Percentiles rank a stretch among this genome's conserved stretches.
These are phyloP conservation scores for Penicillium steckii DNA, from an alignment of 495 filamentous ascomycete species.

Conservation along the genomic window DNA sequence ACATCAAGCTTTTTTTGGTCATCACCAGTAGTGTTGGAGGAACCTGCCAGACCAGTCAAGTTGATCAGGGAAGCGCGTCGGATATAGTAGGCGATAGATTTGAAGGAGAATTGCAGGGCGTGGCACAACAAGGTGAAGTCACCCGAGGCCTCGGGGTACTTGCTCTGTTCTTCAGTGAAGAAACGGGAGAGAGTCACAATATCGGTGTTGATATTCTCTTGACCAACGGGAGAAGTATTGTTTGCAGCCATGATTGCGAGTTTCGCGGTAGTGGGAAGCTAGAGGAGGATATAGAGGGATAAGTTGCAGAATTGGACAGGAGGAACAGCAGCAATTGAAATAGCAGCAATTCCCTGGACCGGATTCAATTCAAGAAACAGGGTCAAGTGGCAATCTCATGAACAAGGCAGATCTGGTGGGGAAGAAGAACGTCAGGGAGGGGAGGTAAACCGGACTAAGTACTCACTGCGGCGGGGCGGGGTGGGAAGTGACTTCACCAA, in stretches of 20 bases:
- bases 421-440: slow-evolving; percentile 11
- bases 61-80: slow-evolving; percentile 96
- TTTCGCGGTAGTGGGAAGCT: not conserved
- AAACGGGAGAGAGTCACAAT: slow-evolving; percentile 94
- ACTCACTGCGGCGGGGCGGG: slow-evolving; percentile 2
- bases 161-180: slow-evolving; percentile 91
- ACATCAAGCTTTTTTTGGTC: slow-evolving; percentile 99
- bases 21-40: slow-evolving; percentile 92
- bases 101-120: slow-evolving; percentile 98
- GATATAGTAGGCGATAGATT: slow-evolving; percentile 99
- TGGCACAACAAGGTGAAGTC: slow-evolving; percentile 99
- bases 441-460: slow-evolving; percentile 22
- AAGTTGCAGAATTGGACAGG: not conserved
- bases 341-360: not conserved
- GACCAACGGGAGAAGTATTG: slow-evolving; percentile 41
- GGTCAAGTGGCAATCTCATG: not conserved
- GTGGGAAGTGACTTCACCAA: slow-evolving; percentile 15
- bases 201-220: slow-evolving; percentile 87
- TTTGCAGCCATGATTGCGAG: slow-evolving; percentile 38
- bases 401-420: slow-evolving; percentile 10
- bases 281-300: too few species aligned
- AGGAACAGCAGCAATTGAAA: not conserved
- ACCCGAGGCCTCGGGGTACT: slow-evolving; percentile 91
- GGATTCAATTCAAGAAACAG: not conserved
- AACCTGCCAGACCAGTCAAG: slow-evolving; percentile 90